phyloP scores from a whole-genome alignment of 1,139 yeast genomes.

The Ogataea hybrid region DNA sequence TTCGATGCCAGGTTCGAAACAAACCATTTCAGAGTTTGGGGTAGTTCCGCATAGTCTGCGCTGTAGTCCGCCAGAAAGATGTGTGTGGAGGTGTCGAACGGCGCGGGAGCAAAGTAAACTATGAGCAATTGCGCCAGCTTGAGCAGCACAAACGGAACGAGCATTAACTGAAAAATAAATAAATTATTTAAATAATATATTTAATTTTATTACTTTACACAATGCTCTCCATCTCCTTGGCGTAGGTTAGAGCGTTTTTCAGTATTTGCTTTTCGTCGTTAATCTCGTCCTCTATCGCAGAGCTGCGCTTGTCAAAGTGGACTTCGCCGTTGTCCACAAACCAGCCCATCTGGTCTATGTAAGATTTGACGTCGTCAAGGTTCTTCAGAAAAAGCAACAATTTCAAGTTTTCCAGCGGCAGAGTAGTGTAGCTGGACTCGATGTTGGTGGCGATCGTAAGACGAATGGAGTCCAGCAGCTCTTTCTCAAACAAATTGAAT shows the following conservation, averaged over 20 bases:
- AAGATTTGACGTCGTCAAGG: slow-evolving; percentile 60
- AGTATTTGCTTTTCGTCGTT: slow-evolving; percentile 48
- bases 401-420: slow-evolving; percentile 84
- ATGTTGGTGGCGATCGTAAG: slow-evolving; percentile 86
- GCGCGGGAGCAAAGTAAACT: slow-evolving; percentile 40
- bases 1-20: slow-evolving; percentile 37
- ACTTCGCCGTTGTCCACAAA: slow-evolving; percentile 56
- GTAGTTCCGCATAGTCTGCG: slow-evolving; percentile 16
- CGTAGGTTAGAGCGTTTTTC: slow-evolving; percentile 70
- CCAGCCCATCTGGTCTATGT: slow-evolving; percentile 69
- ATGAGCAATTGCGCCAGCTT: slow-evolving; percentile 40
- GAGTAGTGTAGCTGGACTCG: slow-evolving; percentile 69
- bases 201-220: slow-evolving; percentile 38
- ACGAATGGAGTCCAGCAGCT: slow-evolving; percentile 74
- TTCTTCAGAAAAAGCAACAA: slow-evolving; percentile 71
- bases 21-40: slow-evolving; percentile 4
- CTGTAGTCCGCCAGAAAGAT: slow-evolving; percentile 21
- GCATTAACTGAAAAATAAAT: slow-evolving; percentile 1
- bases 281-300: slow-evolving; percentile 30
- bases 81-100: slow-evolving; percentile 37
- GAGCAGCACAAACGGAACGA: slow-evolving; percentile 31
- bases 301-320: slow-evolving; percentile 43
- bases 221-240: slow-evolving; percentile 85
- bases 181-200: slow-evolving; percentile 1
- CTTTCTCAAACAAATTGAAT: slow-evolving; percentile 56